phyloP scores from a whole-genome alignment of 1,139 yeast genomes.

The Lodderomyces beijingensis region DNA sequence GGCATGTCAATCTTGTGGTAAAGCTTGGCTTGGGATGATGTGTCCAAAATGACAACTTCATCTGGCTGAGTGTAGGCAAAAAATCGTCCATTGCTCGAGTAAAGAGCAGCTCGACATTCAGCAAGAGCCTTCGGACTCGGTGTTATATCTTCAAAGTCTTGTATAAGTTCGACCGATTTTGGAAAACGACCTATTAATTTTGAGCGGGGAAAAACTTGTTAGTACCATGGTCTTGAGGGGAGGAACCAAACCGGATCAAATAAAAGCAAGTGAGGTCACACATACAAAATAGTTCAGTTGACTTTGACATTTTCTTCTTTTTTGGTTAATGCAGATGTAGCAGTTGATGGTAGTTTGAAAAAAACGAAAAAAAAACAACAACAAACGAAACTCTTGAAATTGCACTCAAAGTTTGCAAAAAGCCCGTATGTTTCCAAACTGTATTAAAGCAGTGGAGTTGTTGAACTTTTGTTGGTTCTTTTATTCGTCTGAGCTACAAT shows the following conservation, averaged over 20 bases:
- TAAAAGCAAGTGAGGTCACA: slow-evolving; percentile 11
- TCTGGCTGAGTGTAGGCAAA: slow-evolving; percentile 57
- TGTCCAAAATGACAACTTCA: slow-evolving; percentile 54
- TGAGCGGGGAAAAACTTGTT: slow-evolving; percentile 3
- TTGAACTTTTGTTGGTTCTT: too few species aligned
- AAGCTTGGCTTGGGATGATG: slow-evolving; percentile 34
- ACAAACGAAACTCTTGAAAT: too few species aligned
- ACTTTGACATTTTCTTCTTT: slow-evolving; percentile 31
- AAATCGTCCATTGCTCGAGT: slow-evolving; percentile 51
- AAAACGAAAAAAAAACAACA: too few species aligned
- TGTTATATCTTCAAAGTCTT: slow-evolving; percentile 41
- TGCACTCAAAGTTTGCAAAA: too few species aligned
- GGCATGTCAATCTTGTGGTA: slow-evolving; percentile 39
- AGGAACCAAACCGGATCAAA: background rate
- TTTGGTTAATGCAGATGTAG: too few species aligned
- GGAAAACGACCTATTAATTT: slow-evolving; percentile 53
- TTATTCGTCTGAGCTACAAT: too few species aligned
- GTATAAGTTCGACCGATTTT: slow-evolving; percentile 53
- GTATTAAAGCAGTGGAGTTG: too few species aligned
- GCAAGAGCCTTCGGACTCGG: slow-evolving; percentile 31
- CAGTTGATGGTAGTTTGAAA: too few species aligned
- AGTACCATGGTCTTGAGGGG: too few species aligned
- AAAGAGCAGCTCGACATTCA: slow-evolving; percentile 45
- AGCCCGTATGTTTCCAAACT: too few species aligned
- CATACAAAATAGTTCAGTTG: slow-evolving; percentile 44